Base-by-base conservation (phyloP, 192 early-diverging fungal species). In the Backusella morwellensis region DNA sequence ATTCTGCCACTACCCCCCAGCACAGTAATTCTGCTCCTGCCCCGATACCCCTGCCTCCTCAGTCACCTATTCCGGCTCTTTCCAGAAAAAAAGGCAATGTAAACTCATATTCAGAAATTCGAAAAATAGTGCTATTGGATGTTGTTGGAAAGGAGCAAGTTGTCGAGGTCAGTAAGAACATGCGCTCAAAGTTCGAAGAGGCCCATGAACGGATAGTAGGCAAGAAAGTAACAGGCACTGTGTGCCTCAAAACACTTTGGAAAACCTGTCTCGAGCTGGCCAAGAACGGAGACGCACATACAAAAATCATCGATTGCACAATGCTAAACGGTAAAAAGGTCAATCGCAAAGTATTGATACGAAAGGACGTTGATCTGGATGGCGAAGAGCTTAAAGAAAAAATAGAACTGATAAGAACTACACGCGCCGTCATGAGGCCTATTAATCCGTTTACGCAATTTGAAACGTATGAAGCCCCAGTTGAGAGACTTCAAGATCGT, bases 401-500 rank as follows among this genome's bases (percentile, higher is more conserved):
- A 14, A 35, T 71, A 0, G 36, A 77, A 0, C 63, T 29, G 5
- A 47, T 77, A 35, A 66, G n/a, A 17, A 56, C 71, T n/a, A 35
- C 54, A 3, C 47, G 59, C 9, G 36, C 44, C 3, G n/a, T 70
- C 0, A 41, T 34, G 34, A 40, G 3, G 29, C 40, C 15, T n/a
- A 5, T 3, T 6, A 38, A 12, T 15, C 14, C 26, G 6, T 5
- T 2, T 6, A 2, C 4, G 4, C 5, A 21, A 15, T 29, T 72
- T n/a, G 59, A 71, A 29, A 67, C 11, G 9, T 41, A 50, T 12
- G 47, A 63, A 34, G 38, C 15, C 6, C 36, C 38, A 36, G 34
- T 70, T 15, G 76, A 77, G 15, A 56, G 56, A 15, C 68, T 77
- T 0, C 21, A 35, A 8, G 70, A 54, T 3, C 76, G 76, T 14